Evolutionary conservation across 2,329 filamentous ascomycete species (phyloP).

Genomic region (Trichoderma sp.): DNA sequence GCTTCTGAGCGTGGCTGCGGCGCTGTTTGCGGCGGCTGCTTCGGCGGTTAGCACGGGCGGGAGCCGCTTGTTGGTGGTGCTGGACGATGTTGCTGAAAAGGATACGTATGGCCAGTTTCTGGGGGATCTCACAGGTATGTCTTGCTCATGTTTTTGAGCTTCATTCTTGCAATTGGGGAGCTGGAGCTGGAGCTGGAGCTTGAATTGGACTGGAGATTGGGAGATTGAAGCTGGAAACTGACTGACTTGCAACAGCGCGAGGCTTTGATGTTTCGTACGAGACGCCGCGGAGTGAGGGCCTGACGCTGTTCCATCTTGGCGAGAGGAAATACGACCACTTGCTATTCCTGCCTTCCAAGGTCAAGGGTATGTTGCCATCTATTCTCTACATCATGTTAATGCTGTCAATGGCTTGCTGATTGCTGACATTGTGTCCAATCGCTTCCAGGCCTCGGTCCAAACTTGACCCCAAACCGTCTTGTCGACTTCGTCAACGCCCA

Average conservation of each 20-base stretch:
- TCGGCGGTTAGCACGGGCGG: conserved; percentile 78
- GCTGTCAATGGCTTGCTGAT: conserved; percentile 4
- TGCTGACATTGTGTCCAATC: too few relatives aligned
- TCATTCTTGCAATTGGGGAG: background rate
- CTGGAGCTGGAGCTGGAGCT: conserved; percentile 25
- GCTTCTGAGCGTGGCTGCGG: conserved; percentile 66
- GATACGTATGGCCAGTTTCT: conserved; percentile 80
- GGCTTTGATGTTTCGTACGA: conserved; percentile 80
- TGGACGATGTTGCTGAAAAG: conserved; percentile 81
- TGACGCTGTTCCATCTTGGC: conserved; percentile 81
- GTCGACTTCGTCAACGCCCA: conserved; percentile 88
- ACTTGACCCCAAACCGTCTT: conserved; percentile 79
- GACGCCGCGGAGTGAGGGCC: conserved; percentile 74
- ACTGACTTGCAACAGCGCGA: conserved; percentile 56
- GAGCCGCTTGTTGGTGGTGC: conserved; percentile 75
- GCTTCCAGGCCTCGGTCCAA: conserved; percentile 73
- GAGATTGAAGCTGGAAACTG: background rate
- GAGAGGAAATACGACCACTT: conserved; percentile 90
- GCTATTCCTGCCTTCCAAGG: conserved; percentile 81
- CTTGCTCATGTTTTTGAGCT: too few relatives aligned
- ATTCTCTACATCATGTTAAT: too few relatives aligned
- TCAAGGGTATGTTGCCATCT: conserved; percentile 63
- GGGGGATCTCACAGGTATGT: conserved; percentile 65
- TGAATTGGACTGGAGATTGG: background rate
- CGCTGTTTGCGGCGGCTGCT: conserved; percentile 64